Evolutionary conservation across 768 basidiomycete genomes (phyloP), one percentile per base, ranked within the genome.

Genomic region (Suillus decipiens): DNA sequence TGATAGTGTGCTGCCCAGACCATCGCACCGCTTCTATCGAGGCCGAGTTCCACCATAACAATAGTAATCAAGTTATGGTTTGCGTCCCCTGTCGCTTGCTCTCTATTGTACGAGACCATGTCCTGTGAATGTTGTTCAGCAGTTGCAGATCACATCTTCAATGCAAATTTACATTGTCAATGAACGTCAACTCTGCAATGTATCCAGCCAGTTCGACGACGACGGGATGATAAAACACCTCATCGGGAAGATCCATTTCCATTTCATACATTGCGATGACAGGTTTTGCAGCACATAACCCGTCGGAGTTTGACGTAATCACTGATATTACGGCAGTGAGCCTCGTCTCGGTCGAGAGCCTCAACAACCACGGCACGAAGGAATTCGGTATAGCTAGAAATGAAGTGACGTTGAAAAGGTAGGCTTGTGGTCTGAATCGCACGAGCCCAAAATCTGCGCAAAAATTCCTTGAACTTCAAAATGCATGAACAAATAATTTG

Each of bases 71-170:
- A 59, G 64, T 80, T 80, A 63, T 78, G 74, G 19, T 63, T 64
- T 10, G 74, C 73, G 24, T 75, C 69, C 11, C 77, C 77, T 0
- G 65, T 62, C 9, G 73, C 73, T 62, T 76, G 73, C 63, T 80
- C 79, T 22, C 68, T 65, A 58, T 74, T 77, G 66, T 75, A 78
- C 2, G 78, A 79, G 51, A 65, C 71, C n/a, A 79, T 61, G 48
- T 80, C 79, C 79, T 77, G 55, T 12, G 14, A 33, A 43, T 22
- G 19, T 3, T 28, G 17, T 19, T 33, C 36, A 37, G 8, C 9
- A 31, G 42, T 15, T 41, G 59, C 63, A n/a, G 10, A 45, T 11
- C 1, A 45, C n/a, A 4, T 45, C 45, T 45, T 45, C n/a, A 45
- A 45, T 45, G 4, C n/a, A 2, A 45, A 10, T 45, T 61, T 39